Evolutionary conservation across 495 filamentous ascomycete species (phyloP).

Genomic region (Pyrenopolyporus hunteri): DNA sequence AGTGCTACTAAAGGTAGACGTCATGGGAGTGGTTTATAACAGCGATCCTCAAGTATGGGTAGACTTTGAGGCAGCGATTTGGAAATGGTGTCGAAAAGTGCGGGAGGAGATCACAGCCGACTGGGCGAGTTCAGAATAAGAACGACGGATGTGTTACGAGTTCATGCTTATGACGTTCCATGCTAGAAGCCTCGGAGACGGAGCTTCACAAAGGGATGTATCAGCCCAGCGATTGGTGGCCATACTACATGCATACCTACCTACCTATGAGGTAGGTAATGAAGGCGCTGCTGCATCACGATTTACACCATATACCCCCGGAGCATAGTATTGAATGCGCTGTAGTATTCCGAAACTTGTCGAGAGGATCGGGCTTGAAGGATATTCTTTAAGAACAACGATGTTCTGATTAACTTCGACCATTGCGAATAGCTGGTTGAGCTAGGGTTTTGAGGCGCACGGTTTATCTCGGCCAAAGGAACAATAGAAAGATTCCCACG

Average conservation of each 20-base stretch:
- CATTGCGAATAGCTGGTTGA: constrained; percentile 9
- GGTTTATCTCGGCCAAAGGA: not conserved
- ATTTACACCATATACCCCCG: constrained; percentile 37
- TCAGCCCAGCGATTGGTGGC: constrained; percentile 4
- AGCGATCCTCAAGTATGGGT: constrained; percentile 70
- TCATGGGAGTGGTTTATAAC: constrained; percentile 80
- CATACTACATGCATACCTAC: not conserved
- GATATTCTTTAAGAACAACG: constrained; percentile 26
- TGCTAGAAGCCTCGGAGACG: constrained; percentile 1
- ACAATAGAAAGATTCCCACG: not conserved
- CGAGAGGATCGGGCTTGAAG: constrained; percentile 13
- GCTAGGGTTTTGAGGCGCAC: constrained; percentile 7
- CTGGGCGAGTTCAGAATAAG: constrained; percentile 26
- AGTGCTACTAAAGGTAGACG: constrained; percentile 80
- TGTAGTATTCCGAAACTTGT: constrained; percentile 2
- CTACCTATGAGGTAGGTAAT: not conserved
- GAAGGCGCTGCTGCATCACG: constrained; percentile 20
- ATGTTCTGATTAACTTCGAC: constrained; percentile 15
- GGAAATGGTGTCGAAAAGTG: constrained; percentile 78
- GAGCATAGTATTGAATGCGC: constrained; percentile 28
- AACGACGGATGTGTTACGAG: constrained; percentile 16
- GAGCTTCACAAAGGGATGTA: constrained; percentile 6
- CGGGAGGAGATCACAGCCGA: constrained; percentile 72
- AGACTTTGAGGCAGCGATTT: constrained; percentile 78
- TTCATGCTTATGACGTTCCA: constrained; percentile 36